A percentile compares a stretch with the other conserved stretches of the same genome.
These are phyloP conservation scores for Fulvia fulva DNA, from an alignment of 2,329 filamentous ascomycete species.

Conservation along the genomic window DNA sequence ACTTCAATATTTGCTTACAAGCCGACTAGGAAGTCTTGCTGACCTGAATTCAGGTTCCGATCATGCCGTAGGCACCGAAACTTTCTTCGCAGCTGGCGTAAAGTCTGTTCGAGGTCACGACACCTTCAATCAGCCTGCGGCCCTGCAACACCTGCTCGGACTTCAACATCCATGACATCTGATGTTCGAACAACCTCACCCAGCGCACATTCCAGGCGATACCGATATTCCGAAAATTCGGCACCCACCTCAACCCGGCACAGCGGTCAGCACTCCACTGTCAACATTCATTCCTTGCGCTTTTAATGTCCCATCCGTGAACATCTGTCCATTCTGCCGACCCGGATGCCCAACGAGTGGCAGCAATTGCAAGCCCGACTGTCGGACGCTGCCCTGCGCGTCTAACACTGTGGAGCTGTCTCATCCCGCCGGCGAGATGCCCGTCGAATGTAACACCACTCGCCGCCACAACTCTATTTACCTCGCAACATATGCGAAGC, in stretches of 20 bases:
- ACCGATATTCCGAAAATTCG: not conserved
- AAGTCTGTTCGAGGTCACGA: not conserved
- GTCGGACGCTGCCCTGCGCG: not conserved
- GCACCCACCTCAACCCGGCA: not conserved
- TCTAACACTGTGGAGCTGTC: not conserved
- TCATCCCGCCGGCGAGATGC: not conserved
- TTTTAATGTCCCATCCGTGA: not conserved
- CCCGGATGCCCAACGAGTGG: not conserved
- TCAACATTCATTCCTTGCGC: not conserved
- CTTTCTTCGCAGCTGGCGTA: not conserved
- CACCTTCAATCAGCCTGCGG: not conserved
- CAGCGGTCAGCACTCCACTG: not conserved
- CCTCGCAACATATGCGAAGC: not conserved
- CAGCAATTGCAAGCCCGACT: not conserved
- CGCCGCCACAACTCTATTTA: too few species aligned
- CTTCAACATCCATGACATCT: not conserved
- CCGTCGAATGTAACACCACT: not conserved
- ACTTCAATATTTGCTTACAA: not conserved
- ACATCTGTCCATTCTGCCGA: slow-evolving; percentile 2
- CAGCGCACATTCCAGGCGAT: not conserved
- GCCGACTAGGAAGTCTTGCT: not conserved
- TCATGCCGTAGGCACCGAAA: not conserved
- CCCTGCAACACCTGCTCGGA: not conserved
- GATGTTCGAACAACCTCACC: not conserved
- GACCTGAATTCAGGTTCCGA: not conserved